Conservation (phyloP, 2,329 filamentous ascomycete species). For the Colletotrichum viniferum region DNA sequence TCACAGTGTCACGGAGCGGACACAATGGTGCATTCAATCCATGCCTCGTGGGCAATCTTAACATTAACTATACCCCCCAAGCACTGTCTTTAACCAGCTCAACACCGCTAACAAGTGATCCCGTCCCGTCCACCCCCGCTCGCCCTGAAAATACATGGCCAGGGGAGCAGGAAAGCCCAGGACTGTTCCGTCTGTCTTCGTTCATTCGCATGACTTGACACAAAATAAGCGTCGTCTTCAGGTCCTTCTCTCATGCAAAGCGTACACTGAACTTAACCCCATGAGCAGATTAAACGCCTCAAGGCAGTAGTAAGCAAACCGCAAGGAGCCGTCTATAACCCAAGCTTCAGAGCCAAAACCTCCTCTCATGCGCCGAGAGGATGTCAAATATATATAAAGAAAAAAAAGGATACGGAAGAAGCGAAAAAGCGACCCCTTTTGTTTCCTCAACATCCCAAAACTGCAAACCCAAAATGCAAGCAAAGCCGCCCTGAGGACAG, state of each 20-base stretch:
- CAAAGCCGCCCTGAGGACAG: slow-evolving; percentile 20
- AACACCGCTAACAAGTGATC: not conserved
- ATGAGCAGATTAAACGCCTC: slow-evolving; percentile 11
- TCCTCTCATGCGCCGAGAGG: not conserved
- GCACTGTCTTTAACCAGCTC: not conserved
- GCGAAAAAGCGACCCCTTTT: not conserved
- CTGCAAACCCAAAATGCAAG: slow-evolving; percentile 17
- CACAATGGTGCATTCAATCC: not conserved
- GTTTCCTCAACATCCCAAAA: slow-evolving; percentile 3
- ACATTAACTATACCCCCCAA: slow-evolving; percentile 12
- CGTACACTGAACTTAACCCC: not conserved
- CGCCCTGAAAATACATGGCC: slow-evolving; percentile 2
- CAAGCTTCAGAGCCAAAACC: not conserved
- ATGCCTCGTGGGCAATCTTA: slow-evolving; percentile 1
- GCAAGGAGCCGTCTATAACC: not conserved
- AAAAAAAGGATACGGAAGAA: not conserved
- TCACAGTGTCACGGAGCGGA: not conserved
- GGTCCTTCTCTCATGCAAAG: slow-evolving; percentile 11
- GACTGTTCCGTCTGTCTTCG: not conserved
- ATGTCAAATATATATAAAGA: not conserved
- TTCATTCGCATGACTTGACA: slow-evolving; percentile 6
- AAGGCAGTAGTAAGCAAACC: not conserved
- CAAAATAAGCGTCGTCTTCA: not conserved
- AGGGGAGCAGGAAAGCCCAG: not conserved
- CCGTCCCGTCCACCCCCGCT: not conserved